Base-by-base conservation (phyloP, 2,329 filamentous ascomycete species). In the Fusarium sp. region DNA sequence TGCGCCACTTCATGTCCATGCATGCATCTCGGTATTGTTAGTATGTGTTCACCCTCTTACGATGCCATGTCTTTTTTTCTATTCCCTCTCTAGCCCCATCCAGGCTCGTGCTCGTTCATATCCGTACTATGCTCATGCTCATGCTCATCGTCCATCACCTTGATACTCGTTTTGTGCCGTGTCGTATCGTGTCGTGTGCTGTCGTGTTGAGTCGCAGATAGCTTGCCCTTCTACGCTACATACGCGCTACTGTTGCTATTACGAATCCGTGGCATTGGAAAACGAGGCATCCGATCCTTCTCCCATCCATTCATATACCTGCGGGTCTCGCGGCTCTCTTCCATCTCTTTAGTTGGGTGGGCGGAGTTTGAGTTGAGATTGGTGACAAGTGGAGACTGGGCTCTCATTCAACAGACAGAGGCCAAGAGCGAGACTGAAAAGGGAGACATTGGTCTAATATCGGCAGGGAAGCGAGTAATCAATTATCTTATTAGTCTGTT, bases 211-310 rank as follows among this genome's bases (percentile, higher is more conserved):
- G 46, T 61, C 33, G 39, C 48, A 53, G 35, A 46, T 37, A 47
- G 58, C 20, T 39, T 22, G 48, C 17, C 46, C 33, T 17, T n/a
- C 28, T 52, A 22, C n/a, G 26, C 26, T 30, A 26, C 44, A 15
- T 62, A 48, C 39, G 52, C 61, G 52, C 59, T 64, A 44, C 41
- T 28, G 35, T 57, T 49, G 20, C 41, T 33, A 52, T 52, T 58
- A 69, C 50, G 66, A 50, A 63, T 61, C 62, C 43, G 37, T 56
- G 53, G 52, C 49, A 69, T 59, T 55, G 66, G 30, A 30, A 63
- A 65, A 69, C 52, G 43, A 63, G 61, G 56, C 61, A 69, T 30
- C 10, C 11, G 10, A 30, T 30, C 28, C 28, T 30, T 30, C 28
- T 30, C 1, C 10, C 28, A 30, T 58, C 45, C 51, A 49, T 56